A percentile compares a stretch with the other conserved stretches of the same genome.
These are phyloP conservation scores for Metschnikowia baotianmanensis DNA, from an alignment of 805 yeast genomes.

Conservation along the genomic window DNA sequence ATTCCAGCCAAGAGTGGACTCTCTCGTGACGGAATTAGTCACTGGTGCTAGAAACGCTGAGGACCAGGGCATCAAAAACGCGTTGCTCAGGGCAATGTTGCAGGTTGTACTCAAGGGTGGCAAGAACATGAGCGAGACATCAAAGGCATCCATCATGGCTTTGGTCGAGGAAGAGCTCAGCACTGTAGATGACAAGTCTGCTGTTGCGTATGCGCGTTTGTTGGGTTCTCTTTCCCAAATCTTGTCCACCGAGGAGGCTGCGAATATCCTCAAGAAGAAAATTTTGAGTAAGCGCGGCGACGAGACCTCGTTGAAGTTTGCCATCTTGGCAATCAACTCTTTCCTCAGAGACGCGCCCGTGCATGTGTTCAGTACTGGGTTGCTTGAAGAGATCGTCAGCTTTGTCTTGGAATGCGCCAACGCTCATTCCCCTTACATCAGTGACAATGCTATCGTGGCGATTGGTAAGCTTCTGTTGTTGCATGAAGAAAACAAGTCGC, in stretches of 20 bases:
- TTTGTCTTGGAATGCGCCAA: slow-evolving; percentile 47
- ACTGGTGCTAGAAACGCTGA: slow-evolving; percentile 65
- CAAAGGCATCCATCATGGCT: slow-evolving; percentile 64
- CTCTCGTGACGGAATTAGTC: slow-evolving; percentile 80
- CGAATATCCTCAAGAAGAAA: slow-evolving; percentile 55
- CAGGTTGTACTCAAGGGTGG: slow-evolving; percentile 85
- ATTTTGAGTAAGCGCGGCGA: slow-evolving; percentile 49
- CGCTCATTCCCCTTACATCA: slow-evolving; percentile 48
- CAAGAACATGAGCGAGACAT: slow-evolving; percentile 65
- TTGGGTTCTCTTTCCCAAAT: slow-evolving; percentile 75
- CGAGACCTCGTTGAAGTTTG: slow-evolving; percentile 51
- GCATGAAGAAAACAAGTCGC: slow-evolving; percentile 36
- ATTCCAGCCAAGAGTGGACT: slow-evolving; percentile 92
- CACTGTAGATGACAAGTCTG: slow-evolving; percentile 52
- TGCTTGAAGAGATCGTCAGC: slow-evolving; percentile 47
- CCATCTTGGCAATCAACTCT: slow-evolving; percentile 71
- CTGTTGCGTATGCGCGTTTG: slow-evolving; percentile 73
- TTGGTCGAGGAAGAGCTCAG: slow-evolving; percentile 71
- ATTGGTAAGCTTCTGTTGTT: slow-evolving; percentile 74
- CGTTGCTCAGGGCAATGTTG: slow-evolving; percentile 80
- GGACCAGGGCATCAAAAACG: slow-evolving; percentile 73
- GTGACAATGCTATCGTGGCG: slow-evolving; percentile 77
- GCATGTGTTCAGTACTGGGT: slow-evolving; percentile 53
- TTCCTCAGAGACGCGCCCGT: slow-evolving; percentile 75
- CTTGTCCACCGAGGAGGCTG: slow-evolving; percentile 62